phyloP scores from a whole-genome alignment of 495 filamentous ascomycete species.

The Aspergillus cavernicola region DNA sequence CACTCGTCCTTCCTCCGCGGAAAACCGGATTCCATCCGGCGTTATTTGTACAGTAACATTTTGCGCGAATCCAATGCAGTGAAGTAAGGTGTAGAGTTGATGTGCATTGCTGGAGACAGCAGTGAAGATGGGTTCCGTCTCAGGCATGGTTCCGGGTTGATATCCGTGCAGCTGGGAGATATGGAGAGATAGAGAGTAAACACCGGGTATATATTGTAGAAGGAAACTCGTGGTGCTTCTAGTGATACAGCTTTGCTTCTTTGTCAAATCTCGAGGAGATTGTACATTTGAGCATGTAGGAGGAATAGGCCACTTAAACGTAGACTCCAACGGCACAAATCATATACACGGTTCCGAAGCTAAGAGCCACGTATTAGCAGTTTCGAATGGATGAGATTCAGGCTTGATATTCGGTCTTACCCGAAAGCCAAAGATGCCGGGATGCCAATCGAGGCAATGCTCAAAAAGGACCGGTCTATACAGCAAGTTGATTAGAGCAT shows the following conservation, averaged over 20 bases:
- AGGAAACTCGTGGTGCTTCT: conserved; percentile 30
- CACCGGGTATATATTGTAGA: conserved; percentile 16
- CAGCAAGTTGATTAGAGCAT: conserved; percentile 10
- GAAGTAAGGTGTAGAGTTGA: conserved; percentile 84
- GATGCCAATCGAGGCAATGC: conserved; percentile 71
- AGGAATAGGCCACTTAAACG: conserved; percentile 60
- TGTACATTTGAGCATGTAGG: conserved; percentile 33
- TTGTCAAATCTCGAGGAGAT: conserved; percentile 32
- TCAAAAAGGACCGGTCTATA: conserved; percentile 80
- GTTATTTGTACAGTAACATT: conserved; percentile 84
- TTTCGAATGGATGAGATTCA: neutral
- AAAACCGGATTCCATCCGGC: conserved; percentile 77
- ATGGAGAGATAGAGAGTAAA: neutral
- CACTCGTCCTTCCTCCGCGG: conserved; percentile 75
- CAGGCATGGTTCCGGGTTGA: conserved; percentile 14
- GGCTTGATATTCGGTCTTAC: conserved; percentile 52
- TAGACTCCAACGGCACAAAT: conserved; percentile 98
- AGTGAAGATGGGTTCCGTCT: conserved; percentile 60
- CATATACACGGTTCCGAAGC: conserved; percentile 94
- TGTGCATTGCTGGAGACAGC: conserved; percentile 83
- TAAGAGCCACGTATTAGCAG: conserved; percentile 33
- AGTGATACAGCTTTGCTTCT: conserved; percentile 31
- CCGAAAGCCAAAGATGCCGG: conserved; percentile 87
- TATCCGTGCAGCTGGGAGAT: neutral
- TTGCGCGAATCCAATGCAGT: conserved; percentile 76